A percentile compares a stretch with the other conserved stretches of the same genome.
Evolutionary conservation across 768 basidiomycete species (phyloP).

Genomic region (Tylopilus subfusipes): DNA sequence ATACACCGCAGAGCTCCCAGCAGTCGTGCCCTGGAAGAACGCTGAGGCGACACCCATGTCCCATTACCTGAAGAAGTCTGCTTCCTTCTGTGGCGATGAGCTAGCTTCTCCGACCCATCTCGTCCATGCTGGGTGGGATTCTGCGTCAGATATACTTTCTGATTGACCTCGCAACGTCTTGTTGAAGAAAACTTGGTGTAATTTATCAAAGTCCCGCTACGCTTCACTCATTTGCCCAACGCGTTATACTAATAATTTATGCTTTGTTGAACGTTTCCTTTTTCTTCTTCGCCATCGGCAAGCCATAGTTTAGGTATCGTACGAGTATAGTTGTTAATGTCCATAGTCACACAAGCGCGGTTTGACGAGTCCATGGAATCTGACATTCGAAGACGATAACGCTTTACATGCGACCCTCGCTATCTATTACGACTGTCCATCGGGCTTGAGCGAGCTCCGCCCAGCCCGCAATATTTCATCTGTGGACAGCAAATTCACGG

Average conservation of each 20-base stretch:
- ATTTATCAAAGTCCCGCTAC: slow-evolving; percentile 19
- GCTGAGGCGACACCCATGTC: slow-evolving; percentile 34
- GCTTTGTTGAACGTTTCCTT: slow-evolving; percentile 10
- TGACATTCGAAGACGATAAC: slow-evolving; percentile 23
- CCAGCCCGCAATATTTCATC: slow-evolving; percentile 94
- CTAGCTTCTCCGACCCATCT: slow-evolving; percentile 47
- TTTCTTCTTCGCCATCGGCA: slow-evolving; percentile 12
- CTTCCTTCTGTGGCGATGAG: slow-evolving; percentile 37
- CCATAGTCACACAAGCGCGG: slow-evolving; percentile 23
- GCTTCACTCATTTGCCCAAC: slow-evolving; percentile 17
- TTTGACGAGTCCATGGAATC: slow-evolving; percentile 12
- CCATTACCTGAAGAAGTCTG: slow-evolving; percentile 38
- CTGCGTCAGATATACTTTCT: slow-evolving; percentile 41
- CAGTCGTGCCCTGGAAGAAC: slow-evolving; percentile 35
- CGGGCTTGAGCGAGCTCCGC: slow-evolving; percentile 81
- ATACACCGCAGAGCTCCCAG: slow-evolving; percentile 33
- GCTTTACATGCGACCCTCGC: slow-evolving; percentile 9
- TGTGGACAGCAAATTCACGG: slow-evolving; percentile 89
- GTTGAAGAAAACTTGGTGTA: slow-evolving; percentile 14
- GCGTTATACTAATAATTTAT: slow-evolving; percentile 29
- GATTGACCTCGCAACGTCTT: slow-evolving; percentile 25
- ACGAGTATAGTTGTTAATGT: slow-evolving; percentile 31
- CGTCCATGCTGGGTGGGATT: slow-evolving; percentile 57
- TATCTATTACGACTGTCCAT: slow-evolving; percentile 53
- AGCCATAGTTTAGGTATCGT: slow-evolving; percentile 19